Evolutionary conservation across 2,329 filamentous ascomycete species (phyloP), one percentile per base, ranked within the genome.

Genomic region (Fusarium keratoplasticum): DNA sequence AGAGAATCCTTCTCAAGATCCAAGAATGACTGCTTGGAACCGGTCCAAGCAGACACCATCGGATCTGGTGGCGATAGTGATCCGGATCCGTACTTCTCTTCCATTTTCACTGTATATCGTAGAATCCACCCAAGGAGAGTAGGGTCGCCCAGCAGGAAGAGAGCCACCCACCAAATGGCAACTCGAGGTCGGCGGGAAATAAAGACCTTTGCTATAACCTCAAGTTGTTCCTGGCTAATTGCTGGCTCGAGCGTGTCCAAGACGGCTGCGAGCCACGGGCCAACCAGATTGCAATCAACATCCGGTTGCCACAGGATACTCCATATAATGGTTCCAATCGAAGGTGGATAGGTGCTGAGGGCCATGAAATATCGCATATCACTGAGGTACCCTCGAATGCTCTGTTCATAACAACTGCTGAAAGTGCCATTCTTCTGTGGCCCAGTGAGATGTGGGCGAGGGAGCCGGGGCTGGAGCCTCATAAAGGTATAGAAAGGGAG

Each of bases 301-400:
- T 63, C 58, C 14, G 29, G 63, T 13, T 69, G 52, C 67, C 58
- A 69, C 0, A 67, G 60, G 18, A 69, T 44, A 16, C 57, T 67
- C 63, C 42, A 69, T 20, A 69, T 1, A 38, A 63, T 38, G 6
- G 64, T 35, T 27, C 64, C 36, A 38, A 69, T 52, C 2, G 36
- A 63, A 27, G 1, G 14, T 1, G 64, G 59, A 40, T 67, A 3
- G 14, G 10, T 22, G 4, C 64, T 69, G 2, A 69, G 64, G 6
- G 64, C 36, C 31, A 69, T 69, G 22, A 67, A 67, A 60, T 69
- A 69, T 27, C 52, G 52, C 0, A 67, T 31, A 8, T 40, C 6
- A 38, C 22, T 2, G 3, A 67, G 14, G 18, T 64, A 67, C 16
- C 35, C 5, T 1, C 16, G 52, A 42, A 67, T 67, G 2, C 35